Conservation (phyloP, 2,329 filamentous ascomycete species). For the Nigrospora oryzae region DNA sequence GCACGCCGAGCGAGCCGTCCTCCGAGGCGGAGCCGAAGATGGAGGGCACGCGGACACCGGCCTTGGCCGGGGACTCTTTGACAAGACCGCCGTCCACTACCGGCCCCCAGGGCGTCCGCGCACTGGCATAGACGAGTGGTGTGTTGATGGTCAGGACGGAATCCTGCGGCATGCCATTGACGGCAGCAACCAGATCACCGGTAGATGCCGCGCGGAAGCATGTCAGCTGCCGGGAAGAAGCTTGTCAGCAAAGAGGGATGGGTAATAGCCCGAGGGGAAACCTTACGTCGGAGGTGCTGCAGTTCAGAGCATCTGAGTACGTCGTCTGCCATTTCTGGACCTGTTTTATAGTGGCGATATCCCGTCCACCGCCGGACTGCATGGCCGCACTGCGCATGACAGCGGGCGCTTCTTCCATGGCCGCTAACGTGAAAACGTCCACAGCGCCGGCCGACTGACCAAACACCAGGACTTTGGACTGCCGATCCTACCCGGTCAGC, state of each 20-base stretch:
- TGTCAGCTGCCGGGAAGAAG: slow-evolving; percentile 3
- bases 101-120: slow-evolving; percentile 7
- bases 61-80: slow-evolving; percentile 12
- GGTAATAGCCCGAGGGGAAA: too few relatives aligned
- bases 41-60: slow-evolving; percentile 16
- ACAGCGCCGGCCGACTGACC: slow-evolving; percentile 17
- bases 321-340: slow-evolving; percentile 8
- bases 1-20: slow-evolving; percentile 16
- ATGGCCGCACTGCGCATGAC: slow-evolving; percentile 14
- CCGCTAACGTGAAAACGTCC: slow-evolving; percentile 14
- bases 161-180: slow-evolving; percentile 4
- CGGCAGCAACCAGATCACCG: slow-evolving; percentile 4
- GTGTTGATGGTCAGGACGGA: slow-evolving; percentile 5
- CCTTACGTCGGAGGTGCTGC: slow-evolving; percentile 12
- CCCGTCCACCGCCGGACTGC: slow-evolving; percentile 15
- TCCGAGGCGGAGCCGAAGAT: slow-evolving; percentile 15
- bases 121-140: slow-evolving; percentile 8
- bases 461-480: slow-evolving; percentile 16
- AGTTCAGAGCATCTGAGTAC: slow-evolving; percentile 13
- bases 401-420: slow-evolving; percentile 13
- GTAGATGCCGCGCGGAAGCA: slow-evolving; percentile 9
- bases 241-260: too few relatives aligned
- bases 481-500: neutral
- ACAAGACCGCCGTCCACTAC: slow-evolving; percentile 17
- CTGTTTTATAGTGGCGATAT: slow-evolving; percentile 9